Evolutionary conservation across 169 alveolate genomes (phyloP).

Genomic region (Eimeria nieschulzi): DNA sequence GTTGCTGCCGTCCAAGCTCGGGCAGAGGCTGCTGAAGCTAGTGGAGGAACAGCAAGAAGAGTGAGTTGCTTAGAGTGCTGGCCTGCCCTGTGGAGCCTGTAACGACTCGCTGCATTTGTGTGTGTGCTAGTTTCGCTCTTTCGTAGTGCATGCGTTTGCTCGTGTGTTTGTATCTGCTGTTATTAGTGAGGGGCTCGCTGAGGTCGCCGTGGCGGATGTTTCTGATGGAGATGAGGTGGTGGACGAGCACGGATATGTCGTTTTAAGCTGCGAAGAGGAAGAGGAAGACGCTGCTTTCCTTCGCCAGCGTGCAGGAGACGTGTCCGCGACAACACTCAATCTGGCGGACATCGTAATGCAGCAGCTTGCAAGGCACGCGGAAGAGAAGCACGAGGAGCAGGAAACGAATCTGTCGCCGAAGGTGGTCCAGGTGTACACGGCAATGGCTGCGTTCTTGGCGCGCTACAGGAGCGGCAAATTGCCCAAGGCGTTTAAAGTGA

Average conservation of each 20-base stretch:
- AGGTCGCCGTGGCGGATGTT: neutral
- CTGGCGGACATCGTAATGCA: constrained; percentile 50
- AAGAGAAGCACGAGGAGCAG: constrained; percentile 9
- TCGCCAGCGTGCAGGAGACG: neutral
- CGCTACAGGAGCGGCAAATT: constrained; percentile 91
- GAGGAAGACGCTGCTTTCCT: constrained; percentile 31
- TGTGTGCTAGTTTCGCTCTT: too few relatives aligned
- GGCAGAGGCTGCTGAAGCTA: constrained; percentile 64
- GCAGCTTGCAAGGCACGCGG: constrained; percentile 21
- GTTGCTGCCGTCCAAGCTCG: constrained; percentile 41
- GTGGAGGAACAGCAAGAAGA: constrained; percentile 66
- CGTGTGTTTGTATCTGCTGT: neutral
- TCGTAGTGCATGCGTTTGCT: too few relatives aligned
- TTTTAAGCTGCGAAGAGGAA: constrained; percentile 51
- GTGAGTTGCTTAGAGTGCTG: too few relatives aligned
- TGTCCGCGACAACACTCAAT: neutral
- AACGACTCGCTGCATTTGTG: too few relatives aligned
- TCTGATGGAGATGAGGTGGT: constrained; percentile 17
- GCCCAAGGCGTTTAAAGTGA: constrained; percentile 93
- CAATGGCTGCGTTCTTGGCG: constrained; percentile 83
- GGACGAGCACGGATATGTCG: constrained; percentile 54
- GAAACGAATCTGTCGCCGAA: constrained; percentile 61
- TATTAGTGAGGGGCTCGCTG: constrained; percentile 26
- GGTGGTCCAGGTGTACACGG: constrained; percentile 75
- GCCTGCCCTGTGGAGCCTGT: too few relatives aligned